These are phyloP conservation scores for Trichophyton verrucosum DNA, from an alignment of 2,329 filamentous ascomycete genomes.

Conservation along the genomic window DNA sequence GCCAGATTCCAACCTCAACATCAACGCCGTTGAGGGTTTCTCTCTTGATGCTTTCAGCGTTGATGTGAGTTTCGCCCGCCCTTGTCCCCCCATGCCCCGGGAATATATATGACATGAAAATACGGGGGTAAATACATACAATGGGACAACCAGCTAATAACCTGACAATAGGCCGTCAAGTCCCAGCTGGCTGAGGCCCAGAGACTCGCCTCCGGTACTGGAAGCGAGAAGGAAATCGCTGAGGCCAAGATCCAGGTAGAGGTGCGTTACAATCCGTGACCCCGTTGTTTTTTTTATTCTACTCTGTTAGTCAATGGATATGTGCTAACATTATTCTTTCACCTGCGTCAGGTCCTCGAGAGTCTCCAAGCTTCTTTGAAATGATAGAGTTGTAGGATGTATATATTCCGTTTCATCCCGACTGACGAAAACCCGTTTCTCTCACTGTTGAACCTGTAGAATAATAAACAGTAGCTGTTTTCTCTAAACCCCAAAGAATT, in stretches of 20 bases:
- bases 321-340: constrained; percentile 7
- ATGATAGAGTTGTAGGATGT: constrained; percentile 30
- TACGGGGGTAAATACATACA: neutral
- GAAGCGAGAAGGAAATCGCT: constrained; percentile 93
- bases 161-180: constrained; percentile 50
- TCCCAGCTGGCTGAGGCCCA: constrained; percentile 88
- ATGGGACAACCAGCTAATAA: neutral
- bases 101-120: neutral
- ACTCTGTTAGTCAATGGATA: no score
- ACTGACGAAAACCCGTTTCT: constrained; percentile 10
- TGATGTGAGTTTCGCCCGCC: constrained; percentile 43
- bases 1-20: constrained; percentile 87
- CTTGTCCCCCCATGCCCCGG: neutral
- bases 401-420: constrained; percentile 23
- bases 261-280: constrained; percentile 43
- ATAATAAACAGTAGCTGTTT: constrained; percentile 21
- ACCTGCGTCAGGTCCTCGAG: constrained; percentile 33
- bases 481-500: constrained; percentile 10
- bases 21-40: constrained; percentile 96
- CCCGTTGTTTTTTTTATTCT: no score
- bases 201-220: constrained; percentile 80
- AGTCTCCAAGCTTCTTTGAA: constrained; percentile 39
- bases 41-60: constrained; percentile 90
- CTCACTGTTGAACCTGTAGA: constrained; percentile 26
- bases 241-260: constrained; percentile 99